A percentile compares a stretch with the other conserved stretches of the same genome.
Conservation (phyloP, 805 yeast genomes). For the Candida nitratophila region DNA sequence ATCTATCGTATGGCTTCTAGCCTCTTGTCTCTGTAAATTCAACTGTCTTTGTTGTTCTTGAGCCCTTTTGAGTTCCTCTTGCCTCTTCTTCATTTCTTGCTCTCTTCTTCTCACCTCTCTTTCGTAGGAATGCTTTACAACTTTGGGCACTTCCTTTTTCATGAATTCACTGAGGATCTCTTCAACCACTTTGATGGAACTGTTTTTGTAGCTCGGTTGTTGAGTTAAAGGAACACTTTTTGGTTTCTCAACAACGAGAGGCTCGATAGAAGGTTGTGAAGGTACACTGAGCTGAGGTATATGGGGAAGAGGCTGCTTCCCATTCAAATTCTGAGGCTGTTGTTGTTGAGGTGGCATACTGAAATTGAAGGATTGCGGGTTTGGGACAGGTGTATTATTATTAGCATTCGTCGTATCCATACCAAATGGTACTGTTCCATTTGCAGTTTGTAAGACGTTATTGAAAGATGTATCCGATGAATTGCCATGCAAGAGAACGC, state of each 20-base stretch:
- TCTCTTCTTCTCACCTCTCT: neutral
- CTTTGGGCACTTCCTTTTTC: neutral
- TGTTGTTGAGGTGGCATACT: no score
- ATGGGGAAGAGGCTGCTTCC: no score
- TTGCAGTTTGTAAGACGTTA: neutral
- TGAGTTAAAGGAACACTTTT: neutral
- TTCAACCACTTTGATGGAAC: neutral
- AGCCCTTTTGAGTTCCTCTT: slow-evolving; percentile 8
- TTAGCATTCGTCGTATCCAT: no score
- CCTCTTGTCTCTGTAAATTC: neutral
- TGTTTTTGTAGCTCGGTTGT: neutral
- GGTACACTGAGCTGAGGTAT: no score
- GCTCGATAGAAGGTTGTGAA: neutral
- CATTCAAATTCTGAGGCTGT: no score
- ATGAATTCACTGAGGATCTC: neutral
- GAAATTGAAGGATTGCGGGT: no score
- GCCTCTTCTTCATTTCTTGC: slow-evolving; percentile 2
- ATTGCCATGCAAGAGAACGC: no score
- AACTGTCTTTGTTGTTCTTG: neutral
- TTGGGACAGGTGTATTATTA: no score
- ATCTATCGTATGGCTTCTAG: slow-evolving; percentile 22
- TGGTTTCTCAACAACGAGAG: neutral
- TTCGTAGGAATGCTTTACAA: slow-evolving; percentile 4
- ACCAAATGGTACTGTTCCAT: neutral
- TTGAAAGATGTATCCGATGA: neutral